Percentiles rank a stretch among this genome's conserved stretches.
Conservation (phyloP, 2,329 filamentous ascomycete genomes). For the Fusarium euwallaceae region DNA sequence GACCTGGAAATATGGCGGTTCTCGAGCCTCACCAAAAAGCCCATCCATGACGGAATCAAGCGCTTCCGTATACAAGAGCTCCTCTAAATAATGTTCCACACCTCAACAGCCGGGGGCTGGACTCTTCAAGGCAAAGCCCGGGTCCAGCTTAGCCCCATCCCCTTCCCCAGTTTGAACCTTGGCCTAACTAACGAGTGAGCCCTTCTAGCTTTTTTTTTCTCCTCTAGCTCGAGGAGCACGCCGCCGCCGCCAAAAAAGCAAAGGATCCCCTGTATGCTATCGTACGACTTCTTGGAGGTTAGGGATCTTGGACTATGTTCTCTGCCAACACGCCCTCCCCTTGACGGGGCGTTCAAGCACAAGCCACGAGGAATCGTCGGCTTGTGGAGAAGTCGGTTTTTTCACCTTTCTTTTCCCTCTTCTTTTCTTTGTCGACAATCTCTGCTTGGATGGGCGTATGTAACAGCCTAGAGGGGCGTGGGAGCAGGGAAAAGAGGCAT, state of each 20-base stretch:
- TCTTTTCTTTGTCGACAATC: slow-evolving; percentile 32
- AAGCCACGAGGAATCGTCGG: slow-evolving; percentile 45
- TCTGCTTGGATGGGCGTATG: slow-evolving; percentile 29
- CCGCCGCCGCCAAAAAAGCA: slow-evolving; percentile 31
- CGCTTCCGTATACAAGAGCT: slow-evolving; percentile 5
- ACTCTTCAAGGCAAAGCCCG: slow-evolving; percentile 16
- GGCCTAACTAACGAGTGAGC: background rate
- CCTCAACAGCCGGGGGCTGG: slow-evolving; percentile 1
- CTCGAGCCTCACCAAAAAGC: background rate
- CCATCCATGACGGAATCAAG: slow-evolving; percentile 7
- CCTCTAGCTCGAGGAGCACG: slow-evolving; percentile 21
- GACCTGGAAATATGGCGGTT: background rate
- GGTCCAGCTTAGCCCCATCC: slow-evolving; percentile 18
- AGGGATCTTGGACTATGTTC: slow-evolving; percentile 18
- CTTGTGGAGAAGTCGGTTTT: slow-evolving; percentile 44
- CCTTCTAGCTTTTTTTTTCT: background rate
- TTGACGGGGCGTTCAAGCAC: background rate
- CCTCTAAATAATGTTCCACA: background rate
- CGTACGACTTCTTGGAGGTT: slow-evolving; percentile 44
- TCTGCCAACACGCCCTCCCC: slow-evolving; percentile 20
- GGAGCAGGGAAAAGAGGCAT: slow-evolving; percentile 16
- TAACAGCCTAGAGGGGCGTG: slow-evolving; percentile 28
- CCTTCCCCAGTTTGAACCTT: slow-evolving; percentile 3
- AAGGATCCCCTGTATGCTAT: slow-evolving; percentile 32
- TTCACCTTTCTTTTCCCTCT: slow-evolving; percentile 26